These are phyloP conservation scores for Metschnikowia corniflorae DNA, from an alignment of 805 yeast genomes.

Conservation along the genomic window DNA sequence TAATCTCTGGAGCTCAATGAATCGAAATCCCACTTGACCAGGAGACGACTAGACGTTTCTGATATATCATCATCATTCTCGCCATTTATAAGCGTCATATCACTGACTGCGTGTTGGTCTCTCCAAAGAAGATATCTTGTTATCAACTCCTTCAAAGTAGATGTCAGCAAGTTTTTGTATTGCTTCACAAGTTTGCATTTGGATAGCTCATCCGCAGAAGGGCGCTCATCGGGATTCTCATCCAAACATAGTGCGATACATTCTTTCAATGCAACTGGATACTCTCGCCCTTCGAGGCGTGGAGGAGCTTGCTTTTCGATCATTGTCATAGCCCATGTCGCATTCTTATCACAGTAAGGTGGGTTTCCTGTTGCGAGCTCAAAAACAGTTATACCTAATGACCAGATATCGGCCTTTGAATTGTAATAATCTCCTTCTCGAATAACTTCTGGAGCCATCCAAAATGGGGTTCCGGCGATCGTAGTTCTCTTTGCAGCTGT, in stretches of 20 bases:
- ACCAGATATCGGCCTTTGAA: slow-evolving; percentile 95
- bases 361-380: slow-evolving; percentile 98
- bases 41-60: slow-evolving; percentile 24
- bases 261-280: slow-evolving; percentile 74
- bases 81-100: slow-evolving; percentile 38
- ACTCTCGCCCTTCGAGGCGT: slow-evolving; percentile 84
- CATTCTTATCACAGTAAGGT: slow-evolving; percentile 94
- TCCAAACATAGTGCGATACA: slow-evolving; percentile 88
- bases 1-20: slow-evolving; percentile 72
- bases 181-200: slow-evolving; percentile 69
- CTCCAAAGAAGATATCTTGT: slow-evolving; percentile 73
- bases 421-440: slow-evolving; percentile 87
- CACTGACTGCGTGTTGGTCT: slow-evolving; percentile 57
- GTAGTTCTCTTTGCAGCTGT: slow-evolving; percentile 79
- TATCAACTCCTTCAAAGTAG: slow-evolving; percentile 67
- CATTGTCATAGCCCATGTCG: slow-evolving; percentile 89
- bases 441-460: slow-evolving; percentile 99
- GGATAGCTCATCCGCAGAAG: slow-evolving; percentile 77
- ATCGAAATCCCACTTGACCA: slow-evolving; percentile 87
- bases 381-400: slow-evolving; percentile 88
- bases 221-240: slow-evolving; percentile 87
- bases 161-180: slow-evolving; percentile 58
- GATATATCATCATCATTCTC: slow-evolving; percentile 19
- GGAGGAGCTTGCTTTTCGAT: slow-evolving; percentile 94
- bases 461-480: slow-evolving; percentile 93